Percentiles rank a stretch among this genome's conserved stretches.
These are phyloP conservation scores for Lobosporangium transversale DNA, from an alignment of 192 early-diverging fungal species.

Conservation along the genomic window DNA sequence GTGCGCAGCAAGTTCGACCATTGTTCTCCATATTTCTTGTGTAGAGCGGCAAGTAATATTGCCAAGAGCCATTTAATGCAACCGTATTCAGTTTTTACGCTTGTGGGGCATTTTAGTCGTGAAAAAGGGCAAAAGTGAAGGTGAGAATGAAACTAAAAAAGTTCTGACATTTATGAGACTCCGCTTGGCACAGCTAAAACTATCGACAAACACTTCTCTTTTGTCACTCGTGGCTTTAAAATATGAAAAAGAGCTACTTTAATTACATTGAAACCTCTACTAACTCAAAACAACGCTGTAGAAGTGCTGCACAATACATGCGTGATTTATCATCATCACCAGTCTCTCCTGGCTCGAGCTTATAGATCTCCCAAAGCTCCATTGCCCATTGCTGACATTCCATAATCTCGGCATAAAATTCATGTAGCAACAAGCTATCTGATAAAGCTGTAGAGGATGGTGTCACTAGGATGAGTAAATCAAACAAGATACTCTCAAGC, in stretches of 20 bases:
- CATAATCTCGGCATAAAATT: constrained; percentile 42
- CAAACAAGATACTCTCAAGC: constrained; percentile 28
- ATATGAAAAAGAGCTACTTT: background rate
- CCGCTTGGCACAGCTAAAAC: too few species aligned
- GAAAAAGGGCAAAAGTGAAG: too few species aligned
- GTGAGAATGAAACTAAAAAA: too few species aligned
- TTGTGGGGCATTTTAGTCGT: too few species aligned
- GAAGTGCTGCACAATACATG: constrained; percentile 41
- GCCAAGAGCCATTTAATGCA: too few species aligned
- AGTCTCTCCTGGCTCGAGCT: constrained; percentile 7
- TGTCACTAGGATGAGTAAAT: constrained; percentile 36
- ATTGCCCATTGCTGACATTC: constrained; percentile 42
- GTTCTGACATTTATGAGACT: too few species aligned
- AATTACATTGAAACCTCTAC: constrained; percentile 16
- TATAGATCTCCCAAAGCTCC: constrained; percentile 38
- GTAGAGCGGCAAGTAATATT: too few species aligned
- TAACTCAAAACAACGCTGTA: constrained; percentile 35
- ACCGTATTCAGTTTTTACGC: too few species aligned
- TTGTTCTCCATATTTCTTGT: too few species aligned
- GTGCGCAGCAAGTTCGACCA: too few species aligned
- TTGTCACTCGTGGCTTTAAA: too few species aligned
- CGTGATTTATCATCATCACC: constrained; percentile 13
- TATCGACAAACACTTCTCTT: too few species aligned
- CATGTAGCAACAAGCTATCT: constrained; percentile 21
- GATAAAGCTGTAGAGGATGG: constrained; percentile 17